phyloP scores from a whole-genome alignment of 768 basidiomycete species.

The Ramaria rubella region DNA sequence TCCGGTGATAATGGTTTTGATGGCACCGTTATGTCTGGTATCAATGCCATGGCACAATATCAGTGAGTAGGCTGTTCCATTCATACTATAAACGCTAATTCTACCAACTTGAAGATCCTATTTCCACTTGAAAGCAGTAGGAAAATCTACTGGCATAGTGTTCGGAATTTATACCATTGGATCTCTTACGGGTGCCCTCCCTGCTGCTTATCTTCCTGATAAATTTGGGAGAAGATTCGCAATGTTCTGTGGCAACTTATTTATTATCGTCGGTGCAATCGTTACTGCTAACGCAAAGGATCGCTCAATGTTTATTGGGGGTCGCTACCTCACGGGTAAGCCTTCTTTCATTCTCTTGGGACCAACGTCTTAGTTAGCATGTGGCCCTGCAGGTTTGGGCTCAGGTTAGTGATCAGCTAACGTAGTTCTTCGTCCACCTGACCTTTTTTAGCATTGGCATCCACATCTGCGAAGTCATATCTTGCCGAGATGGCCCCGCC shows the following conservation, averaged over 20 bases:
- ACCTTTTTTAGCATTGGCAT: slow-evolving; percentile 36
- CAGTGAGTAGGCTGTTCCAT: slow-evolving; percentile 19
- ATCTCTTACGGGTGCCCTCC: slow-evolving; percentile 13
- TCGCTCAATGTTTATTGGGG: slow-evolving; percentile 37
- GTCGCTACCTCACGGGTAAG: slow-evolving; percentile 44
- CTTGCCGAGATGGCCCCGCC: slow-evolving; percentile 46
- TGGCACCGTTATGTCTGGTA: slow-evolving; percentile 48
- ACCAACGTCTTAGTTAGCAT: neutral
- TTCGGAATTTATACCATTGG: slow-evolving; percentile 48
- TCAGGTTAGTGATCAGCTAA: neutral
- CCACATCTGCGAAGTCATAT: slow-evolving; percentile 44
- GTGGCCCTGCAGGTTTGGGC: neutral
- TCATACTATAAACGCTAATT: neutral
- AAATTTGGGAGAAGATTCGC: slow-evolving; percentile 56
- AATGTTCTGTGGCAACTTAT: slow-evolving; percentile 44
- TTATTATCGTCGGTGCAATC: slow-evolving; percentile 40
- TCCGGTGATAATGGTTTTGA: slow-evolving; percentile 50
- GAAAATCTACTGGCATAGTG: slow-evolving; percentile 43
- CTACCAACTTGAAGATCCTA: slow-evolving; percentile 19
- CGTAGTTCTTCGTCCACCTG: neutral
- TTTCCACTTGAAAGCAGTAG: slow-evolving; percentile 39
- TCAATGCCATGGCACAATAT: slow-evolving; percentile 41
- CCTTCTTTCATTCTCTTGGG: neutral
- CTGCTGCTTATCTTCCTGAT: slow-evolving; percentile 23
- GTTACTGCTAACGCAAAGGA: slow-evolving; percentile 43